A percentile compares a stretch with the other conserved stretches of the same genome.
These are phyloP conservation scores for Epichloe sylvatica DNA, from an alignment of 2,329 filamentous ascomycete genomes.

Conservation along the genomic window DNA sequence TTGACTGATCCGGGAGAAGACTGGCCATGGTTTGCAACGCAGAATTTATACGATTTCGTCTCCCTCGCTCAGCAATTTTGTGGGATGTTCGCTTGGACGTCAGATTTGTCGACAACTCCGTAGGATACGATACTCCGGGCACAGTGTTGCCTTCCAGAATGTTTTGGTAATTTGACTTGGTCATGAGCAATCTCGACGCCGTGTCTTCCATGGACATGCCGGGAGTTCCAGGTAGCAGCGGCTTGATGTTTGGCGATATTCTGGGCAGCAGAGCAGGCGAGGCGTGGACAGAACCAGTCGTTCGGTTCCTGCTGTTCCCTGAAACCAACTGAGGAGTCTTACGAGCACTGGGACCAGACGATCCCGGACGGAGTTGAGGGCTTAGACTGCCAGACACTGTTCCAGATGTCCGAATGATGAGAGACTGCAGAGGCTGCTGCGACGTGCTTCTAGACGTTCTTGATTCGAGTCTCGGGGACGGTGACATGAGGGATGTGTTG, in stretches of 20 bases:
- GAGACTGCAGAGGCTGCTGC: slow-evolving; percentile 36
- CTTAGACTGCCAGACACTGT: slow-evolving; percentile 48
- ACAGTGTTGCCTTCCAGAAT: slow-evolving; percentile 87
- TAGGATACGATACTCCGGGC: slow-evolving; percentile 80
- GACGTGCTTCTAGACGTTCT: slow-evolving; percentile 35
- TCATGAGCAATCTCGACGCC: slow-evolving; percentile 64
- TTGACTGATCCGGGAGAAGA: slow-evolving; percentile 52
- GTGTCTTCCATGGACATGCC: slow-evolving; percentile 43
- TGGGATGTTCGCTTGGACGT: slow-evolving; percentile 95
- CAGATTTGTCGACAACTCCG: slow-evolving; percentile 79
- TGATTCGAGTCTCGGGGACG: slow-evolving; percentile 23
- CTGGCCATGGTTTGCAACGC: slow-evolving; percentile 84
- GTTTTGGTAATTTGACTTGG: slow-evolving; percentile 96
- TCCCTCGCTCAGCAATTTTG: slow-evolving; percentile 93
- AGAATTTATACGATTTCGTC: slow-evolving; percentile 87
- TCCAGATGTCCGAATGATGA: slow-evolving; percentile 28
- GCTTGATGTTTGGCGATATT: slow-evolving; percentile 91
- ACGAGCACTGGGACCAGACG: slow-evolving; percentile 28
- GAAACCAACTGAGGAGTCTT: slow-evolving; percentile 44
- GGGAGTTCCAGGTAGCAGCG: slow-evolving; percentile 53
- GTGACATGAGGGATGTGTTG: slow-evolving; percentile 28
- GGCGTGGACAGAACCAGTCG: slow-evolving; percentile 57
- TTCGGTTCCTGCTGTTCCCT: slow-evolving; percentile 55
- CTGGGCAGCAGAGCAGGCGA: slow-evolving; percentile 77
- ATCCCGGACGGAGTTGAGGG: slow-evolving; percentile 45